Evolutionary conservation across 2,329 filamentous ascomycete species (phyloP), one percentile per base, ranked within the genome.

Genomic region (Pseudopithomyces maydicus): DNA sequence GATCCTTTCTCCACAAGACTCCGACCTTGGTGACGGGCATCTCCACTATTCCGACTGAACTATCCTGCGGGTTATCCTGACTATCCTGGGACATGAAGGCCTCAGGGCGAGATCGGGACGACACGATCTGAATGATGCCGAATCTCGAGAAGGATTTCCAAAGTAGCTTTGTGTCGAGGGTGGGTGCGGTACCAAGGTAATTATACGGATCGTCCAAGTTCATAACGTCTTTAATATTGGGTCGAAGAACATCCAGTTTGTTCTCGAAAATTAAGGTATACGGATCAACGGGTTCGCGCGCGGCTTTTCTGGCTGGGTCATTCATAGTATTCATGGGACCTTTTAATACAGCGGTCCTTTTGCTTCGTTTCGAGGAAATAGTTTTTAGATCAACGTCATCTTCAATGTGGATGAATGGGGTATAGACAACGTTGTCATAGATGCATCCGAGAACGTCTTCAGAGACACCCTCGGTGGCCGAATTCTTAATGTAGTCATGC

Each of bases 351-450:
- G 93, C 80, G 1, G 84, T 84, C 70, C 90, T 89, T 73, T 89
- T 89, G 55, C 86, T 83, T 74, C 90, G 94, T 66, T 89, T 85
- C 20, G 86, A 83, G 44, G 89, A 81, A 35, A 90, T 89, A 55
- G 87, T 88, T 66, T 90, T 91, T 58, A 91, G 82, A 72, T 94
- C 90, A 26, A 93, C 78, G 66, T 97, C 92, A 71, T 97, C 93
- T 75, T 99, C 95, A 44, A 97, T 92, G 70, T 97, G 92, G 65
- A 99, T 97, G 72, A 99, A 99, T 1, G 95, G 95, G 1, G 95
- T 99, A 74, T 99, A 99, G 56, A 90, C 91, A 47, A 99, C 96
- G 73, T 99, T 99, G 79, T 99, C 95, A 78, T 98, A 99, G 72
- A 99, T 96, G 73, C 94, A 97, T 69, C 92, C 92, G 14, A 98